phyloP scores from a whole-genome alignment of 2,329 filamentous ascomycete genomes.

The Colletotrichum salicis region DNA sequence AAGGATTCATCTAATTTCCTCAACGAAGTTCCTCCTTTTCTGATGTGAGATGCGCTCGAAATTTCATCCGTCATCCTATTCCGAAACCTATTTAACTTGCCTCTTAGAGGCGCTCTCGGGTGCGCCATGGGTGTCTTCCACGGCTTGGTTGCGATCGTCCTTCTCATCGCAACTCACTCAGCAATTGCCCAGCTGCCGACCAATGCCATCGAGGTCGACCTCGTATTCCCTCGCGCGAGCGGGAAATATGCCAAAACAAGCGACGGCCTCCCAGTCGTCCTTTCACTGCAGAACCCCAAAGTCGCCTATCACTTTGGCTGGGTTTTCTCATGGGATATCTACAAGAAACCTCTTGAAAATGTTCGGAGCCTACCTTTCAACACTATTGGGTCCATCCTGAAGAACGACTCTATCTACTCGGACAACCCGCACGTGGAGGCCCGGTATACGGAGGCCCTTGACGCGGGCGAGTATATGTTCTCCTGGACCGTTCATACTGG shows the following conservation, averaged over 20 bases:
- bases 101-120: neutral
- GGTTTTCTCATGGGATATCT: conserved; percentile 15
- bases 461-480: conserved; percentile 7
- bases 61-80: neutral
- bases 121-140: neutral
- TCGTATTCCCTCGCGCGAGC: conserved; percentile 20
- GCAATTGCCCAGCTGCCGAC: neutral
- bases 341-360: neutral
- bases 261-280: neutral
- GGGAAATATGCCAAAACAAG: neutral
- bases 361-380: neutral
- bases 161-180: neutral
- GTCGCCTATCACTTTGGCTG: conserved; percentile 16
- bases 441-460: neutral
- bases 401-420: neutral
- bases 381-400: neutral
- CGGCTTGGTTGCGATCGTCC: neutral
- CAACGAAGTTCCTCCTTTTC: neutral
- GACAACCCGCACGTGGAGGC: neutral
- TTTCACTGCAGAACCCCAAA: conserved; percentile 19
- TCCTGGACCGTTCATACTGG: conserved; percentile 2
- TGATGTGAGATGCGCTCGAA: neutral
- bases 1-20: neutral
- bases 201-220: conserved; percentile 1
- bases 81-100: neutral